Evolutionary conservation across 108 stramenopile genomes (phyloP).

Genomic region (Conticribra weissflogii): DNA sequence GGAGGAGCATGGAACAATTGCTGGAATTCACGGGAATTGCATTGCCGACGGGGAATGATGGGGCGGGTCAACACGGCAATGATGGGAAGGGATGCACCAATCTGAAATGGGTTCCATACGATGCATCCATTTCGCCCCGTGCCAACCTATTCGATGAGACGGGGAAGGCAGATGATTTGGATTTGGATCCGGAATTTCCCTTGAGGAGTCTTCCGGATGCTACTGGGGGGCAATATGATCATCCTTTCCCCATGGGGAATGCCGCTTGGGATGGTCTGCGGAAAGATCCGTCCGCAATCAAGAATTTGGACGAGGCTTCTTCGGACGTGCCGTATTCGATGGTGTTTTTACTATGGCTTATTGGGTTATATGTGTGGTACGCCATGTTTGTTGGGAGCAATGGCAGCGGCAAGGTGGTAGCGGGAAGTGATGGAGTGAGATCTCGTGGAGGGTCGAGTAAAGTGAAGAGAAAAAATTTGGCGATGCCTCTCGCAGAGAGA

Average conservation of each 20-base stretch:
- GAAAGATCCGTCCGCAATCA: constrained; percentile 4
- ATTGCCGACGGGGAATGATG: constrained; percentile 31
- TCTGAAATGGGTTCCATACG: constrained; percentile 71
- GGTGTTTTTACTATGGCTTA: constrained; percentile 62
- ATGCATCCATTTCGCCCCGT: constrained; percentile 71
- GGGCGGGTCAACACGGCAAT: constrained; percentile 29
- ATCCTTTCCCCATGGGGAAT: constrained; percentile 34
- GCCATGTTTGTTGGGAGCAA: constrained; percentile 43
- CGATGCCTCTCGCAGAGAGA: not conserved
- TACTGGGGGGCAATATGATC: constrained; percentile 44
- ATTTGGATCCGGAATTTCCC: constrained; percentile 81
- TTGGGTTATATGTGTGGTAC: constrained; percentile 68
- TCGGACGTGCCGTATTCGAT: constrained; percentile 36
- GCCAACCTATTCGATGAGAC: constrained; percentile 70
- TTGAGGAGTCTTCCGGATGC: constrained; percentile 62
- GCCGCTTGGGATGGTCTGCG: constrained; percentile 25
- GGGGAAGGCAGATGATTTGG: constrained; percentile 72
- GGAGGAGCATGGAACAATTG: constrained; percentile 76
- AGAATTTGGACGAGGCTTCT: constrained; percentile 12
- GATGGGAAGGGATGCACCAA: constrained; percentile 56
- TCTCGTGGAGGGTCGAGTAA: not conserved
- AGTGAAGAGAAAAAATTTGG: not conserved
- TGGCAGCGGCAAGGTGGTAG: not conserved
- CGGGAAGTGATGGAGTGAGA: not conserved
- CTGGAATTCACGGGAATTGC: constrained; percentile 73